Evolutionary conservation across 2,329 filamentous ascomycete species (phyloP).

Genomic region (Kalmusia sp.): DNA sequence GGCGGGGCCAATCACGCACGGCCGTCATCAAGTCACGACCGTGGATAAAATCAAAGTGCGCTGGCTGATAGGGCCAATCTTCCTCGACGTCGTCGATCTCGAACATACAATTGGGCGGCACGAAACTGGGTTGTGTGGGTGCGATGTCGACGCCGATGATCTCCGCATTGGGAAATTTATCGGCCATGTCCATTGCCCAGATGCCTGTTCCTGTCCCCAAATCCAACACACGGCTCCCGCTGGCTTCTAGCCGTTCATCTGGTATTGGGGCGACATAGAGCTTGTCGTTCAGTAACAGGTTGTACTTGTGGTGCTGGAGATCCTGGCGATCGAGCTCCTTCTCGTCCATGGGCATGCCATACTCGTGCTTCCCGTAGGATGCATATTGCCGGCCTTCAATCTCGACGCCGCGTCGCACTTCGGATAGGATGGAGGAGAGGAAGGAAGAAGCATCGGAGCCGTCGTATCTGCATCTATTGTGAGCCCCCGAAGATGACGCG

Average conservation of each 20-base stretch:
- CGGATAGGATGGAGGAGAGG: conserved; percentile 29
- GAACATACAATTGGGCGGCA: conserved; percentile 47
- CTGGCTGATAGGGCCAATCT: conserved; percentile 43
- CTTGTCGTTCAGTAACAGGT: conserved; percentile 22
- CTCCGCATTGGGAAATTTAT: conserved; percentile 23
- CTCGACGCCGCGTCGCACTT: conserved; percentile 27
- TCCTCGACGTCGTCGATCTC: conserved; percentile 49
- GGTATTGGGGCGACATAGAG: conserved; percentile 24
- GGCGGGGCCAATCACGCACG: conserved; percentile 37
- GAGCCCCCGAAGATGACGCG: background rate
- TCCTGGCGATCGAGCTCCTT: conserved; percentile 32
- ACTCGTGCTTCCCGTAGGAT: conserved; percentile 27
- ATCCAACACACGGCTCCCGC: conserved; percentile 22
- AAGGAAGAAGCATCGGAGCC: conserved; percentile 30
- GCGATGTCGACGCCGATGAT: conserved; percentile 44
- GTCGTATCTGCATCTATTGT: conserved; percentile 21
- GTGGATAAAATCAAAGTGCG: conserved; percentile 41
- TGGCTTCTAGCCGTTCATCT: conserved; percentile 13
- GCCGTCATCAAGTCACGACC: conserved; percentile 38
- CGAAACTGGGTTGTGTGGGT: conserved; percentile 47
- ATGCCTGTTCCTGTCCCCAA: conserved; percentile 31
- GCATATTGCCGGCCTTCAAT: conserved; percentile 29
- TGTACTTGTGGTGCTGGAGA: conserved; percentile 33
- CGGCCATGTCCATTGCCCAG: conserved; percentile 33
- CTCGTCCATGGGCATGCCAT: conserved; percentile 36